A percentile compares a stretch with the other conserved stretches of the same genome.
Evolutionary conservation across 257 asterid species (phyloP).

Genomic region (Scutellaria minor): DNA sequence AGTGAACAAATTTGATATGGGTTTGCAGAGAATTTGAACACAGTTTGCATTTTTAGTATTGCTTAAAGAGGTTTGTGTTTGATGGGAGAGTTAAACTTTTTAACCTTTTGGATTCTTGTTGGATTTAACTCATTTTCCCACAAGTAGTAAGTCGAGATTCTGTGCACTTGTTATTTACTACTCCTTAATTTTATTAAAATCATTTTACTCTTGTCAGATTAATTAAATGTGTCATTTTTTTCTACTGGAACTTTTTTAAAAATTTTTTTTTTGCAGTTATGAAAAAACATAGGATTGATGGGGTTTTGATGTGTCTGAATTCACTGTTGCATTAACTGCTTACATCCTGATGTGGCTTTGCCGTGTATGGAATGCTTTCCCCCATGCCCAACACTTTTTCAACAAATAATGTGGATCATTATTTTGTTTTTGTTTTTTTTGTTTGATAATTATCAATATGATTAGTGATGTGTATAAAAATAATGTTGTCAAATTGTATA

Average conservation of each 20-base stretch:
- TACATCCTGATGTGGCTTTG: slow-evolving; percentile 36
- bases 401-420: not conserved
- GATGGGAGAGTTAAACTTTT: slow-evolving; percentile 19
- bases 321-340: slow-evolving; percentile 28
- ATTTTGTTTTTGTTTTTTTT: not conserved
- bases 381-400: slow-evolving; percentile 1
- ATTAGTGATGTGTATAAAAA: too few relatives aligned
- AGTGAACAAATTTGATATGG: slow-evolving; percentile 14
- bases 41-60: slow-evolving; percentile 37
- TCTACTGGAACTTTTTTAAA: not conserved
- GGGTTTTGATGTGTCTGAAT: not conserved
- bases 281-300: slow-evolving; percentile 6
- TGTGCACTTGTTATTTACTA: slow-evolving; percentile 35
- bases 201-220: too few relatives aligned
- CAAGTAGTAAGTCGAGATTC: slow-evolving; percentile 30
- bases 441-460: too few relatives aligned
- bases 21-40: slow-evolving; percentile 34
- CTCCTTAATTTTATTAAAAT: not conserved
- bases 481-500: too few relatives aligned
- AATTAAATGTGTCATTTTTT: not conserved
- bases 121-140: slow-evolving; percentile 38
- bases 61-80: slow-evolving; percentile 32
- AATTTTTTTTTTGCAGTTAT: not conserved
- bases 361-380: slow-evolving; percentile 28
- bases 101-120: slow-evolving; percentile 31